These are phyloP conservation scores for Cenchrus americanus DNA, from an alignment of 176 grass and related monocot species.

Conservation along the genomic window DNA sequence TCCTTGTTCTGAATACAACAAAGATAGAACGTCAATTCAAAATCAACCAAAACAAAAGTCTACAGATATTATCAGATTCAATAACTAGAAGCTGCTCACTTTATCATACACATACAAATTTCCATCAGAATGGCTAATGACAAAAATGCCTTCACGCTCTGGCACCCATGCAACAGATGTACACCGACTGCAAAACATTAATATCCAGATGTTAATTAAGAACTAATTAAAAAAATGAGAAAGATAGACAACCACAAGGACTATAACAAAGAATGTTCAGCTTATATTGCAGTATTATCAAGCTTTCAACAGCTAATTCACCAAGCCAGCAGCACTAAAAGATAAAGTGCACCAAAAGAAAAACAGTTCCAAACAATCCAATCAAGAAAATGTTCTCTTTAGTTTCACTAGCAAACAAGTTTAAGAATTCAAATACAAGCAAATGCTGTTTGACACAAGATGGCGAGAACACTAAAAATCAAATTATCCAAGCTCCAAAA, in stretches of 20 bases:
- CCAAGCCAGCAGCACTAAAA: not conserved
- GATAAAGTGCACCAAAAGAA: not conserved
- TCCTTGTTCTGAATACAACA: slow-evolving; percentile 73
- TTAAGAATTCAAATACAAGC: slow-evolving; percentile 19
- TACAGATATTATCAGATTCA: slow-evolving; percentile 4
- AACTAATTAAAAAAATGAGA: slow-evolving; percentile 21
- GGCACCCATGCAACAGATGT: slow-evolving; percentile 89
- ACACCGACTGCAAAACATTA: slow-evolving; percentile 69
- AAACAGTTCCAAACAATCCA: slow-evolving; percentile 6
- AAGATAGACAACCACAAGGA: not conserved
- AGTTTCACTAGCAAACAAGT: not conserved
- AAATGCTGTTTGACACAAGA: not conserved
- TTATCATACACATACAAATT: slow-evolving; percentile 98
- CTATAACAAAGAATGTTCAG: not conserved
- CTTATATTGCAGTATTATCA: slow-evolving; percentile 10
- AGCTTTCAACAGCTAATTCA: not conserved
- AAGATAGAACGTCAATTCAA: slow-evolving; percentile 34
- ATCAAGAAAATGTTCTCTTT: not conserved
- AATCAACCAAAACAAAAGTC: slow-evolving; percentile 27
- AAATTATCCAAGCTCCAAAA: slow-evolving; percentile 20
- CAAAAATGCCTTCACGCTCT: slow-evolving; percentile 73
- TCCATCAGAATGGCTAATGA: slow-evolving; percentile 93
- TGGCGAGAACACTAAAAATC: not conserved
- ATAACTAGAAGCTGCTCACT: slow-evolving; percentile 54
- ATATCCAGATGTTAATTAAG: not conserved